Evolutionary conservation across 495 filamentous ascomycete genomes (phyloP), one percentile per base, ranked within the genome.

Genomic region (Cudoniella acicularis): DNA sequence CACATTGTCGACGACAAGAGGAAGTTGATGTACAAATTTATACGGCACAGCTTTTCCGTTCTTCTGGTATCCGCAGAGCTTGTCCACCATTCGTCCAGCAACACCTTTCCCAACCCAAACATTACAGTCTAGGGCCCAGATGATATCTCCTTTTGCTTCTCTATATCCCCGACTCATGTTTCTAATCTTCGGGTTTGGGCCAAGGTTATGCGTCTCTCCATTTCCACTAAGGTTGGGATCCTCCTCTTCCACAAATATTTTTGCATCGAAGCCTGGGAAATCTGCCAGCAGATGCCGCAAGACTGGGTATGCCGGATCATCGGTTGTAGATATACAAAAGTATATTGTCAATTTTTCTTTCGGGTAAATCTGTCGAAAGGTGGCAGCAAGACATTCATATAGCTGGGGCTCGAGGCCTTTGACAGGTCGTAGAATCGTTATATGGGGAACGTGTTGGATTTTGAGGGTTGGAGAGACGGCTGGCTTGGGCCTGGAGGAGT

Each of bases 81-180:
- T 82, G 68, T 93, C 90, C 2, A 96, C 89, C 87, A 96, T 94
- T 30, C 92, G 81, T 2, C 85, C 90, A 40, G 85, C 83, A 0
- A 91, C 91, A 11, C 88, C 85, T 22, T 79, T 83, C 10, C 83
- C 84, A 25, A 98, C 79, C 95, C 95, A 99, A 43, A 98, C 84
- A 68, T 99, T 99, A 74, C 92, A 96, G 70, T 99, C 95, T 22
- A 96, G 83, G 47, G 96, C 86, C 95, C 95, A 99, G 22, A 98
- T 77, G 48, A 97, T 83, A 67, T 97, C 92, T 0, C 90, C 90
- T 59, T 88, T 90, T 0, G 92, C 91, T 69, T 98, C 95, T n/a
- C 95, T 76, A 66, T 96, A 99, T 3, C 87, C 93, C 18, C 91
- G 84, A 64, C 92, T 97, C 83, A 98, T 88, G 66, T 98, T 99